phyloP scores from a whole-genome alignment of 2,329 filamentous ascomycete genomes.

The Xylariaceae sp. region DNA sequence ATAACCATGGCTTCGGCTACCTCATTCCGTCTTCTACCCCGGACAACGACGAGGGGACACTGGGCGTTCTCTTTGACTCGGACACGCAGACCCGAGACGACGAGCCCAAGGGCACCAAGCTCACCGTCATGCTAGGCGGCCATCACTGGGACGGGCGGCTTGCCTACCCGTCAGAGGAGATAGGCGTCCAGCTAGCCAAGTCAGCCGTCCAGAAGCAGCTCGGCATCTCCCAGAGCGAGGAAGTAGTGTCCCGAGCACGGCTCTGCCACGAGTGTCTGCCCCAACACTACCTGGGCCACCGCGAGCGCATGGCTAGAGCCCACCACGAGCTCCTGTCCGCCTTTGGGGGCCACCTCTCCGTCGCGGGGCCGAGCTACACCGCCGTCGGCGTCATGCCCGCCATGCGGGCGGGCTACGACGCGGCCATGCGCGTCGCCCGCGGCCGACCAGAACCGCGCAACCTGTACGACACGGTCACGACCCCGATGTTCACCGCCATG shows the following conservation, averaged over 20 bases:
- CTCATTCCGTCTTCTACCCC: conserved; percentile 72
- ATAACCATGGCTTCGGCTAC: conserved; percentile 76
- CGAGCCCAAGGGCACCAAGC: conserved; percentile 58
- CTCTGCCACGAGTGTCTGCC: conserved; percentile 69
- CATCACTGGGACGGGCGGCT: conserved; percentile 74
- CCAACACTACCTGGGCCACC: conserved; percentile 79
- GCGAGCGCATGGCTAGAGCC: conserved; percentile 49
- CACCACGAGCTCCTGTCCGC: conserved; percentile 44
- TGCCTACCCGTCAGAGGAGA: conserved; percentile 51
- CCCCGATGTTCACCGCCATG: too few relatives aligned
- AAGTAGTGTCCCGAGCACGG: conserved; percentile 53
- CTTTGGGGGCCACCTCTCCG: conserved; percentile 57
- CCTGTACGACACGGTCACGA: neutral
- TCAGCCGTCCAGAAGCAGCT: conserved; percentile 67
- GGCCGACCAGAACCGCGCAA: conserved; percentile 6
- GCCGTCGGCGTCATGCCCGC: conserved; percentile 43
- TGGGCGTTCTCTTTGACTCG: conserved; percentile 90
- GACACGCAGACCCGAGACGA: conserved; percentile 37
- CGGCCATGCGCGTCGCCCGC: conserved; percentile 31
- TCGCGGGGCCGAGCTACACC: conserved; percentile 51
- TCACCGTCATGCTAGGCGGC: conserved; percentile 92
- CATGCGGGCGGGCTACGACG: conserved; percentile 41
- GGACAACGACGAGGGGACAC: conserved; percentile 72
- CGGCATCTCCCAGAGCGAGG: conserved; percentile 52
- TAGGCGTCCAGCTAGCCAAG: conserved; percentile 63